These are phyloP conservation scores for Rubia balearica DNA, from an alignment of 305 asterid genomes.

Conservation along the genomic window DNA sequence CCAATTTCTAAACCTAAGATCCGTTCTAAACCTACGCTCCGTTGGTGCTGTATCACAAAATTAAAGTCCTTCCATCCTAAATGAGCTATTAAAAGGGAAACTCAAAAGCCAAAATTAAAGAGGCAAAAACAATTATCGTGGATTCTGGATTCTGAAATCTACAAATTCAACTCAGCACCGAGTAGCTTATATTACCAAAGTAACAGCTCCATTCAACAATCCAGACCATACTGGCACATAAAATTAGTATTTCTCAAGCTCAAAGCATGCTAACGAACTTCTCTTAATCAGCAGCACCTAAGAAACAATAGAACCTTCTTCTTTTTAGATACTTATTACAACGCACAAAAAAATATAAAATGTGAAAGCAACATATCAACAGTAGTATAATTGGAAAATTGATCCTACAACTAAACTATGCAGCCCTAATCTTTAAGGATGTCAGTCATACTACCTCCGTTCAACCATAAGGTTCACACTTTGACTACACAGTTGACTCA, in stretches of 20 bases:
- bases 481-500: too few species aligned
- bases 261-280: background rate
- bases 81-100: conserved; percentile 19
- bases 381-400: background rate
- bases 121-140: background rate
- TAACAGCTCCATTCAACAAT: background rate
- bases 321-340: background rate
- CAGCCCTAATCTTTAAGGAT: background rate
- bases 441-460: background rate
- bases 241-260: background rate
- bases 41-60: conserved; percentile 18
- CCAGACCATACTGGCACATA: background rate
- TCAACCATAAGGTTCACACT: too few species aligned
- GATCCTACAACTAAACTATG: background rate
- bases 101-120: background rate
- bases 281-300: conserved; percentile 1
- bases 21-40: too few species aligned
- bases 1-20: too few species aligned
- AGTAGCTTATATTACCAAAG: background rate
- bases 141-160: background rate
- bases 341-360: background rate
- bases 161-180: background rate
- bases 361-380: background rate
- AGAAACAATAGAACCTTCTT: background rate
- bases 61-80: conserved; percentile 81